A percentile compares a stretch with the other conserved stretches of the same genome.
Evolutionary conservation across 2,329 filamentous ascomycete species (phyloP).

Genomic region (Phaeosphaeriaceae sp.): DNA sequence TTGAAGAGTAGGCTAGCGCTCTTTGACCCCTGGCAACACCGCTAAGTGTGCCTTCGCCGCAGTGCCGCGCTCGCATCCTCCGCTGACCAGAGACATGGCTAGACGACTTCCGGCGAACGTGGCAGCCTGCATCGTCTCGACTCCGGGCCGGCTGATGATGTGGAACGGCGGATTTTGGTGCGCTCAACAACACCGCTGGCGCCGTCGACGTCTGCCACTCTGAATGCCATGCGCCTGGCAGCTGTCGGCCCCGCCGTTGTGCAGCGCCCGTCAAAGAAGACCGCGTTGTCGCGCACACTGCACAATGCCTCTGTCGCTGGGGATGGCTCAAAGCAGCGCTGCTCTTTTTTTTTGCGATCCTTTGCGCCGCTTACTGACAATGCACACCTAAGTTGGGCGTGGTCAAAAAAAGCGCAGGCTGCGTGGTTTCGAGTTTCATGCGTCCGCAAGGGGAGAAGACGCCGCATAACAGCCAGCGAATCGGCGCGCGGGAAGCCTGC

Average conservation of each 20-base stretch:
- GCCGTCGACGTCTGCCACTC: conserved; percentile 9
- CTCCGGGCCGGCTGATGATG: conserved; percentile 25
- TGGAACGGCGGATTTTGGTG: conserved; percentile 29
- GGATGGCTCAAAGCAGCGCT: not conserved
- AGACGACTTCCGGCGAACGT: conserved; percentile 19
- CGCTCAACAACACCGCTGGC: conserved; percentile 26
- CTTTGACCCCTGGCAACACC: conserved; percentile 22
- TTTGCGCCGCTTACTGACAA: conserved; percentile 8
- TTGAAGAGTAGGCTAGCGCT: conserved; percentile 12
- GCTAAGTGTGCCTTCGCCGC: not conserved
- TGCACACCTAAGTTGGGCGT: conserved; percentile 25
- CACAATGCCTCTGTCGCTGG: too few relatives aligned
- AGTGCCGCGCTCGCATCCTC: conserved; percentile 24
- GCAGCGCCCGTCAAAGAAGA: not conserved
- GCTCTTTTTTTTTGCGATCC: conserved; percentile 6
- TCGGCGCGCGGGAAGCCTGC: conserved; percentile 16
- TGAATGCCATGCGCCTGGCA: not conserved
- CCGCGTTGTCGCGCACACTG: not conserved
- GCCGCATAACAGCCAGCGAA: conserved; percentile 26
- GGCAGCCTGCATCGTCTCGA: conserved; percentile 18
- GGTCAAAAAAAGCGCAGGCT: conserved; percentile 22
- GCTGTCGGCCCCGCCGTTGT: not conserved
- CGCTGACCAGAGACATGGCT: conserved; percentile 14
- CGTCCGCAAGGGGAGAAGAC: conserved; percentile 30
- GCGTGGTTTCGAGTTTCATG: conserved; percentile 40